Evolutionary conservation across 2,329 filamentous ascomycete species (phyloP), one percentile per base, ranked within the genome.

Genomic region (Cryphonectria nitschkei): DNA sequence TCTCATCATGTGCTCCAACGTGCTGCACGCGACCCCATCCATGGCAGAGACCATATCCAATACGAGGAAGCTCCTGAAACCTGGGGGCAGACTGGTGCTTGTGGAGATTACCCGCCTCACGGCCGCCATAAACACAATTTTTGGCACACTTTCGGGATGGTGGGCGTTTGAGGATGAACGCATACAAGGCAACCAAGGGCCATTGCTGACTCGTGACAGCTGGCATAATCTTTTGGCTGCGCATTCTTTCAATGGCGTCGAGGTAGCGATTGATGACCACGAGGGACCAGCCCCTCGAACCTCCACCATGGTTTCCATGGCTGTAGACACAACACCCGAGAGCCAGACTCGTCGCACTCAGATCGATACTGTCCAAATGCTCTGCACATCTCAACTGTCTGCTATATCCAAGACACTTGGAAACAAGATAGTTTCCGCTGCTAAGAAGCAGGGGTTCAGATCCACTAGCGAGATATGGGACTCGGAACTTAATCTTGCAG

Each of bases 61-160:
- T 60, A 71, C 76, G 2, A 75, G 78, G 9, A 72, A 73, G 3
- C 69, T 81, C 1, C 72, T 81, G 0, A 79, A 77, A 16, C 77
- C 81, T 0, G 80, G 77, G 2, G 82, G 82, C 0, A 78, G 79
- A 37, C 73, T 84, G 1, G 62, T 75, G 5, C 32, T 75, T 0
- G 46, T 73, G 19, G 74, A 75, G 63, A 60, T 73, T 29, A 74
- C 72, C 8, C 34, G 61, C 26, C 61, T 65, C 37, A 63, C 68
- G 7, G 63, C 64, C 26, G 60, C 65, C 26, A 46, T 26, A 14
- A 61, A 67, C 58, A 41, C 52, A 37, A 60, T 65, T 26, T 68
- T 70, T 14, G 69, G 69, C 26, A 67, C 64, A 11, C 58, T 70
- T 1, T 14, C 56, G 3, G 69, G 69, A 0, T 70, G 69, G 69